A percentile compares a stretch with the other conserved stretches of the same genome.
phyloP scores from a whole-genome alignment of 2,329 filamentous ascomycete species.

The Pseudogymnoascus verrucosus region DNA sequence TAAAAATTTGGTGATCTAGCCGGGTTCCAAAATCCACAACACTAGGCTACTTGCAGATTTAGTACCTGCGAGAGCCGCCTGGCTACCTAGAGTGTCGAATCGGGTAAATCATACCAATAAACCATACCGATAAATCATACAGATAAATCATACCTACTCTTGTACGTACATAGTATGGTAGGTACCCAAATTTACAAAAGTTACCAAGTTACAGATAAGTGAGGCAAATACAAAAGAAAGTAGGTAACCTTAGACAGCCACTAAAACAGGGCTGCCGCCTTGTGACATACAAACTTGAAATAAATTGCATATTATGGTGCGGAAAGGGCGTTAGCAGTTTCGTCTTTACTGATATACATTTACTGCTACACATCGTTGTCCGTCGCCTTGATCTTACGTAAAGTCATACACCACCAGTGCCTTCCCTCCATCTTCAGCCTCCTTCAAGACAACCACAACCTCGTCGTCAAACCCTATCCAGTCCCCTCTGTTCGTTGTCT shows the following conservation, averaged over 20 bases:
- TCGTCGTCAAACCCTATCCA: constrained; percentile 68
- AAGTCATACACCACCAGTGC: constrained; percentile 63
- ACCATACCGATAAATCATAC: no score
- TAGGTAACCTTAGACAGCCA: background rate
- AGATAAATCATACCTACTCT: no score
- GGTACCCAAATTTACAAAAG: background rate
- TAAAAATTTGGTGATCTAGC: background rate
- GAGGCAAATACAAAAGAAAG: background rate
- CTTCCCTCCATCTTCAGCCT: constrained; percentile 47
- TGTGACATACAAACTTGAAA: background rate
- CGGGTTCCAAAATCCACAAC: background rate
- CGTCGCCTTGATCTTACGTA: constrained; percentile 33
- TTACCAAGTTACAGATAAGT: background rate
- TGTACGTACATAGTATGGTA: background rate
- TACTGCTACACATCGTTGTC: background rate
- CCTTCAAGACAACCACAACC: constrained; percentile 57
- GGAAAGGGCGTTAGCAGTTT: background rate
- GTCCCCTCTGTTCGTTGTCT: constrained; percentile 35
- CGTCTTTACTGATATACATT: background rate
- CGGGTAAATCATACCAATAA: background rate
- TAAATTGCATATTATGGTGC: no score
- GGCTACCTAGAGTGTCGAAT: background rate
- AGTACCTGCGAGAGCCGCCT: background rate
- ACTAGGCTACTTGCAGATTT: constrained; percentile 1
- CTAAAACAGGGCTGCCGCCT: background rate